Evolutionary conservation across 192 early-diverging fungal genomes (phyloP).

Genomic region (Backusella macrospora): DNA sequence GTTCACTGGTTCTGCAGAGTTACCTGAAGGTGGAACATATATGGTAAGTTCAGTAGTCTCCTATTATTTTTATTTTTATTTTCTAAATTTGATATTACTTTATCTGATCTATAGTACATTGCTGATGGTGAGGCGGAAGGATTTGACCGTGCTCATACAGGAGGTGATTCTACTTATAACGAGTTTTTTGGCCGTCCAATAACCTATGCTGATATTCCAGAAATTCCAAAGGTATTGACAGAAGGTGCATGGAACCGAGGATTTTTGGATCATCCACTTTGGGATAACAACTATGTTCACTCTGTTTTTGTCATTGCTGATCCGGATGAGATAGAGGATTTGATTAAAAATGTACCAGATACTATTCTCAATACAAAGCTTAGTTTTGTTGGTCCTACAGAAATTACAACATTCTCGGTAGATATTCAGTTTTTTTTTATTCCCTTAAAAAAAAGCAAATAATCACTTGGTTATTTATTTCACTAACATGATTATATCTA

Average conservation of each 20-base stretch:
- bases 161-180: constrained; percentile 32
- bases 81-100: background rate
- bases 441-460: background rate
- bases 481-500: background rate
- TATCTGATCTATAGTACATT: constrained; percentile 30
- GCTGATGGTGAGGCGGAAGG: constrained; percentile 34
- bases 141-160: constrained; percentile 36
- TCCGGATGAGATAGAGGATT: constrained; percentile 21
- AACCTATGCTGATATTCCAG: constrained; percentile 47
- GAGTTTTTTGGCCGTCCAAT: constrained; percentile 43
- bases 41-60: background rate
- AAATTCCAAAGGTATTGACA: constrained; percentile 40
- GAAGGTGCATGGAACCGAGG: constrained; percentile 44
- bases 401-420: constrained; percentile 42
- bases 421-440: background rate
- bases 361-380: constrained; percentile 31
- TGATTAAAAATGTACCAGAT: constrained; percentile 27
- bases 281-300: constrained; percentile 51
- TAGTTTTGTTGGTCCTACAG: constrained; percentile 42
- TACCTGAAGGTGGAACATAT: background rate
- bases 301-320: constrained; percentile 45
- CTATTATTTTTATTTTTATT: background rate
- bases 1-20: background rate
- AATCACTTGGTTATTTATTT: background rate
- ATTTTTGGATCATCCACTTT: constrained; percentile 32